Evolutionary conservation across 1,284 basidiomycete species (phyloP).

Genomic region (Ganoderma resinaceum): DNA sequence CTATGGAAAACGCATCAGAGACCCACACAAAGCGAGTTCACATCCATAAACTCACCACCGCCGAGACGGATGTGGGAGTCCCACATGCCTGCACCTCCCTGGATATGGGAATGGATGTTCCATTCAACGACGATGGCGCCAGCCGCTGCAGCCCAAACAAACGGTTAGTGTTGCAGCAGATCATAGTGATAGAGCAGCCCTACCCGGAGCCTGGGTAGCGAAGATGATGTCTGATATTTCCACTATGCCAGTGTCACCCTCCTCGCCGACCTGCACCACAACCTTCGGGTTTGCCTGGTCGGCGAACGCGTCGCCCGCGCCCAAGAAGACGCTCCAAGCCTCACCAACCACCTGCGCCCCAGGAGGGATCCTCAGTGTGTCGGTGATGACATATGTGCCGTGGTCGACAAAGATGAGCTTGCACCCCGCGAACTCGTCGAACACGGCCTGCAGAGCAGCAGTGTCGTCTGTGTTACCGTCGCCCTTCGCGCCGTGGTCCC

Average conservation of each 20-base stretch:
- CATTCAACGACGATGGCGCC: constrained; percentile 79
- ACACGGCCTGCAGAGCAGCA: constrained; percentile 64
- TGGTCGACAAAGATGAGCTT: constrained; percentile 82
- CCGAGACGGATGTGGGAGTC: constrained; percentile 63
- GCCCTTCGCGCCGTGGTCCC: constrained; percentile 72
- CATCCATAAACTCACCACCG: constrained; percentile 15
- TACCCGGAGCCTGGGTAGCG: constrained; percentile 61
- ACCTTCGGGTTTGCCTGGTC: constrained; percentile 58
- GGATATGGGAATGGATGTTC: constrained; percentile 61
- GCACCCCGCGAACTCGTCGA: constrained; percentile 69
- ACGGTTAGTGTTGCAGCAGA: constrained; percentile 6
- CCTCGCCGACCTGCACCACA: constrained; percentile 63
- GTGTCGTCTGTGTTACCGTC: constrained; percentile 84
- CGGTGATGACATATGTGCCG: constrained; percentile 72
- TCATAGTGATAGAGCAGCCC: constrained; percentile 18
- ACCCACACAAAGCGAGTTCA: not conserved
- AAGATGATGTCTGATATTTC: constrained; percentile 70
- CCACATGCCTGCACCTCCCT: constrained; percentile 76
- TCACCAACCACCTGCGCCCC: constrained; percentile 80
- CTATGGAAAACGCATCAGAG: constrained; percentile 11
- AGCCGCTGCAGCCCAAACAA: constrained; percentile 44
- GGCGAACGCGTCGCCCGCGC: constrained; percentile 64
- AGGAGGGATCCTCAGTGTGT: constrained; percentile 75
- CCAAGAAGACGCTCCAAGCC: constrained; percentile 79
- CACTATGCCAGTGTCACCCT: constrained; percentile 54